Conservation (phyloP, 805 yeast species). For the Candida patagonica region DNA sequence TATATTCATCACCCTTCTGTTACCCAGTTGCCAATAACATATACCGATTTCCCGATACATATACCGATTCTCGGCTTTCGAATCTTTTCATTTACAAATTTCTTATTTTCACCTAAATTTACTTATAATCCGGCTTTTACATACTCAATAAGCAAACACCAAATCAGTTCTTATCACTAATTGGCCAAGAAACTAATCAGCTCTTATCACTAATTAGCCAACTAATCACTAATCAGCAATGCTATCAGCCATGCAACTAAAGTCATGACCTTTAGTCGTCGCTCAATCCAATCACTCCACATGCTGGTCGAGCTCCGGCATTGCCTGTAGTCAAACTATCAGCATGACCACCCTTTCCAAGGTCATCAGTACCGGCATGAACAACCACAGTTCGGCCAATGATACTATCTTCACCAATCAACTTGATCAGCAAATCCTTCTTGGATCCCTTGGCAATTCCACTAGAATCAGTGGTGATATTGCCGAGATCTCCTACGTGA, state of each 20-base stretch:
- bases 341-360: constrained; percentile 87
- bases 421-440: constrained; percentile 66
- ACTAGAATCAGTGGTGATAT: constrained; percentile 72
- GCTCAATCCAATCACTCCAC: constrained; percentile 82
- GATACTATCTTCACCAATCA: constrained; percentile 80
- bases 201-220: neutral
- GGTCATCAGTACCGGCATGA: constrained; percentile 87
- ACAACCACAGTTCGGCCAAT: constrained; percentile 94
- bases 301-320: constrained; percentile 97
- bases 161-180: too few relatives aligned
- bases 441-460: constrained; percentile 91
- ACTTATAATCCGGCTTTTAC: too few relatives aligned
- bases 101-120: too few relatives aligned
- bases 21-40: too few relatives aligned
- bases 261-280: neutral
- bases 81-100: too few relatives aligned
- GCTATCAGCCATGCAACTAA: neutral
- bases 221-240: neutral
- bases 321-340: constrained; percentile 94
- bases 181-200: too few relatives aligned
- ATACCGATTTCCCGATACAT: too few relatives aligned
- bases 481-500: constrained; percentile 96
- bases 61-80: too few relatives aligned
- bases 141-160: too few relatives aligned
- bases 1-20: too few relatives aligned